Evolutionary conservation across 495 filamentous ascomycete genomes (phyloP), one percentile per base, ranked within the genome.

Genomic region (Penicillium samsonianum): DNA sequence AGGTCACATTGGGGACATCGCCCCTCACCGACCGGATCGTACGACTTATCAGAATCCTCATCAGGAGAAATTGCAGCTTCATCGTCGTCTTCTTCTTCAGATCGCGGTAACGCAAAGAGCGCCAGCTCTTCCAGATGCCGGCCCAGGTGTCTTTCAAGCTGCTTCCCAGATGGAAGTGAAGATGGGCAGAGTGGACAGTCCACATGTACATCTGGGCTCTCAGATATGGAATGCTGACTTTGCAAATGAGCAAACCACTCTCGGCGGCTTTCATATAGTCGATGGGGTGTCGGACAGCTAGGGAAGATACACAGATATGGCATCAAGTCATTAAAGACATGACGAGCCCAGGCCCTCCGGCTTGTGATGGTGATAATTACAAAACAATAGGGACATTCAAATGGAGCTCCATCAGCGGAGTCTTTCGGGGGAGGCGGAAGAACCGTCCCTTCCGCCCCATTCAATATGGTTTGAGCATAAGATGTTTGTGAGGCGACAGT

Each of bases 371-470:
- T 59, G 44, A 65, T 69, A 3, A 67, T 51, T 11, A 53, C 49
- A 28, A 56, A 65, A 55, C 67, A 72, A 54, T 67, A 72, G 0
- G 67, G 69, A 50, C 69, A 72, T 45, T 67, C 60, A 51, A 67
- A 72, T 3, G 47, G 57, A 16, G 16, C 49, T 12, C 38, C 26
- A 28, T 57, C 30, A 4, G 17, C 22, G 0, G 59, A 60, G 11
- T 47, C 57, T 40, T 40, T 53, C 1, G 68, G 68, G 0, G 46
- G 56, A 3, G 48, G 19, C 8, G 59, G 47, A 14, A 50, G 30
- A 16, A 35, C 3, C 12, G 26, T 20, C 4, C 17, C 47, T 2
- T 23, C 30, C 4, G 26, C 20, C 11, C 45, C 45, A 12, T 35
- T 16, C 1, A 50, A 33, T 12, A 50, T 17, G 5, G 30, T 35